Base-by-base conservation (phyloP, 2,329 filamentous ascomycete genomes). In the Alternaria sp. region DNA sequence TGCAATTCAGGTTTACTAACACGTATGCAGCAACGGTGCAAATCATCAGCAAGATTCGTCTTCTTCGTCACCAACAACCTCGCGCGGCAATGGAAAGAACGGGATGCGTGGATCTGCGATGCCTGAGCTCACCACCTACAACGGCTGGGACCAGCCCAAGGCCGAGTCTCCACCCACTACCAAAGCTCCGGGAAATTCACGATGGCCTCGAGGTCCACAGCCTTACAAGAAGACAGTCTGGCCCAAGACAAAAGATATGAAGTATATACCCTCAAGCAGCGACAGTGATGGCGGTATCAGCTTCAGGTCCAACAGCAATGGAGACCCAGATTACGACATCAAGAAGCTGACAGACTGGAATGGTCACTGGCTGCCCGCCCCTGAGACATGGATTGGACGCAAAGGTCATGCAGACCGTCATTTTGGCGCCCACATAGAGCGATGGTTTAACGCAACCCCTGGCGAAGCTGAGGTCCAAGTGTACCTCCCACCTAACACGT, bases 351-450 rank as follows among this genome's bases (percentile, higher is more conserved):
- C 74, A 5, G 83, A 83, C 59, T 86, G 81, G 81, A 77, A 83
- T 54, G 83, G 83, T 12, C 74, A 81, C 8, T 81, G 80, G 75
- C 73, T 81, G 25, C 83, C 84, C 3, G 77, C 84, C 21, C 83
- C 83, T 3, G 74, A 82, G 17, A 79, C 84, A 23, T 86, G 85
- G 85, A 77, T 81, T 25, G 70, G 65, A 10, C 79, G 82, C n/a
- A 73, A 70, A 32, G 57, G 66, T 10, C 78, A 70, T 46, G 59
- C 57, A 1, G 61, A 73, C 62, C 77, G 69, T n/a, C 74, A 76
- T 69, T 78, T 79, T 36, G 73, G 74, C 6, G 69, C 74, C 9
- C 52, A 59, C 17, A 73, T 82, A 40, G 75, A 78, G 21, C 47
- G 60, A 10, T 82, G 80, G 79, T 69, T 75, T 4, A 65, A 72